Base-by-base conservation (phyloP, 2,329 filamentous ascomycete genomes). In the Talaromyces albobiverticillius region DNA sequence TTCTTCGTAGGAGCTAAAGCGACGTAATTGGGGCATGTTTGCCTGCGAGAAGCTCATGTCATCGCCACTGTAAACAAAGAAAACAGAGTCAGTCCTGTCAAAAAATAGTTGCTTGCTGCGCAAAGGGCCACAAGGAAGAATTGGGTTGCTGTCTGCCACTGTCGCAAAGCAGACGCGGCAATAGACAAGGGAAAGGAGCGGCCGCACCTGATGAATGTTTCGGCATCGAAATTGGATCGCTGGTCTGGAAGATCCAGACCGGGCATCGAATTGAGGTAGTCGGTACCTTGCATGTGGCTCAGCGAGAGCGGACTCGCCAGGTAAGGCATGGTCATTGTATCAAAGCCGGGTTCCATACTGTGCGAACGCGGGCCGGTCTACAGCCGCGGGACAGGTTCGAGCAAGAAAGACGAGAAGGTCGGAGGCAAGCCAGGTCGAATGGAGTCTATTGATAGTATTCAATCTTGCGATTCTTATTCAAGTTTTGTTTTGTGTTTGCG, bases 281-380 rank as follows among this genome's bases (percentile, higher is more conserved):
- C 74, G 20, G 68, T 64, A 53, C 72, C 72, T 51, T 78, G 75
- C 47, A 80, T 73, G 66, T 79, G 77, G 46, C 79, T 75, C 57
- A 84, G 77, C 53, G 79, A 77, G 66, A 84, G 74, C 59, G 81
- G 79, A 61, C 78, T 79, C 53, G 79, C 76, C 70, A 84, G 70
- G 64, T 84, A 86, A n/a, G 81, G 80, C 82, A 85, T 83, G 67
- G 79, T 76, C 71, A 81, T 79, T 60, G 79, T 80, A 67, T 84
- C 81, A 71, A 81, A 84, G 68, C 79, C 77, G n/a, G 53, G 42
- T 64, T 83, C 81, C 76, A 78, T 78, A 57, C 62, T 67, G 61
- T 62, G 56, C 57, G 62, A 34, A 34, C 31, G 46, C 25, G 48
- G 46, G 51, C 49, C 41, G 53, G 36, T 20, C 31, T 46, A 32